Conservation (phyloP, 495 filamentous ascomycete genomes). For the Penicillium psychrofluorescens region DNA sequence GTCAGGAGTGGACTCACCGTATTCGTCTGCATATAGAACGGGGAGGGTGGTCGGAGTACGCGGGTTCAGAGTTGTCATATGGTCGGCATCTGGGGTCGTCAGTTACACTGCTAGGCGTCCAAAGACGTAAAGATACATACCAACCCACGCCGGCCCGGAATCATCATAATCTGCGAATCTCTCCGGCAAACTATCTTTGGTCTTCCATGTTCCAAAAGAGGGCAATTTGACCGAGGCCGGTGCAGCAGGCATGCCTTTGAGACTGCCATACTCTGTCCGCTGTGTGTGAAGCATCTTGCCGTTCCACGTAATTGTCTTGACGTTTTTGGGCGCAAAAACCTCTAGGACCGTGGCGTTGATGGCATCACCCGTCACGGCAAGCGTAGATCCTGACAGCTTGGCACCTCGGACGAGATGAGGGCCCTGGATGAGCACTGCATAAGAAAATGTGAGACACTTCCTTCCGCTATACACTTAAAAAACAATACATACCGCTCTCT, state of each 20-base stretch:
- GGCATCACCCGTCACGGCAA: slow-evolving; percentile 57
- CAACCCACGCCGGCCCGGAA: slow-evolving; percentile 48
- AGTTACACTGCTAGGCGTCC: not conserved
- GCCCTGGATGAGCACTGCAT: slow-evolving; percentile 48
- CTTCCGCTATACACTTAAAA: too few relatives aligned
- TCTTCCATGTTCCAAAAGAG: slow-evolving; percentile 53
- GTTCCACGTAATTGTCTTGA: slow-evolving; percentile 51
- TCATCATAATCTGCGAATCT: slow-evolving; percentile 54
- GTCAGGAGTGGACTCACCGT: slow-evolving; percentile 29
- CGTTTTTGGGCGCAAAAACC: slow-evolving; percentile 46
- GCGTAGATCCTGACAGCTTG: slow-evolving; percentile 31
- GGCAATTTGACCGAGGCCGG: slow-evolving; percentile 41
- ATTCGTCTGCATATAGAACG: slow-evolving; percentile 56
- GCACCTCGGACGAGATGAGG: slow-evolving; percentile 62
- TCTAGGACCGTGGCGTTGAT: slow-evolving; percentile 55
- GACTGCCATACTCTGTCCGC: slow-evolving; percentile 38
- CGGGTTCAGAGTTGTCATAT: slow-evolving; percentile 52
- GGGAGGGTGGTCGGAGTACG: slow-evolving; percentile 50
- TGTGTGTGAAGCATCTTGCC: slow-evolving; percentile 28
- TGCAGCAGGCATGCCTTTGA: slow-evolving; percentile 40
- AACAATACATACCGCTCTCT: slow-evolving; percentile 30
- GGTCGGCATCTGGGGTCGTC: slow-evolving; percentile 41
- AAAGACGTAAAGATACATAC: slow-evolving; percentile 11
- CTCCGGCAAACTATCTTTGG: slow-evolving; percentile 63
- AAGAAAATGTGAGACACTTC: too few relatives aligned